Percentiles rank a stretch among this genome's conserved stretches.
phyloP scores from a whole-genome alignment of 2,329 filamentous ascomycete species.

The Microcera coccophila region DNA sequence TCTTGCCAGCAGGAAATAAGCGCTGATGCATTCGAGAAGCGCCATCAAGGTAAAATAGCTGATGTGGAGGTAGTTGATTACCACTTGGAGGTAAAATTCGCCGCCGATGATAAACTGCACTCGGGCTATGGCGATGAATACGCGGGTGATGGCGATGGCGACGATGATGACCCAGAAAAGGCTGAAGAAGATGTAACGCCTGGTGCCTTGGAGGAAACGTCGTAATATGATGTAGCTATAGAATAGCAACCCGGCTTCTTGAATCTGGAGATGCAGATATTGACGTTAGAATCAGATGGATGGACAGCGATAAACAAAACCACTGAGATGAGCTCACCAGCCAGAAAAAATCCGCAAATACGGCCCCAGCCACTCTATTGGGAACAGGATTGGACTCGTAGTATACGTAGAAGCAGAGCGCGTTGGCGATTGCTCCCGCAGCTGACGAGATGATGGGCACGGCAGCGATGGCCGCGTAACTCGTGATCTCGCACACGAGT shows the following conservation, averaged over 20 bases:
- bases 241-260: constrained; percentile 43
- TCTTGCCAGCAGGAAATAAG: constrained; percentile 37
- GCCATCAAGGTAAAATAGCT: constrained; percentile 41
- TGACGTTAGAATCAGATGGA: too few species aligned
- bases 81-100: constrained; percentile 21
- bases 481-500: constrained; percentile 38
- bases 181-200: constrained; percentile 42
- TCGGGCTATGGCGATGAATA: constrained; percentile 34
- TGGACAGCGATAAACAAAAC: accelerated
- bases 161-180: constrained; percentile 57
- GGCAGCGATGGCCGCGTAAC: constrained; percentile 34
- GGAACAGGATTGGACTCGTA: constrained; percentile 27
- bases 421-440: constrained; percentile 40
- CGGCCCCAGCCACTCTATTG: too few species aligned
- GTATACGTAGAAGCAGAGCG: constrained; percentile 42
- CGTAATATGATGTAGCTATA: constrained; percentile 52
- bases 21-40: constrained; percentile 37
- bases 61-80: constrained; percentile 38
- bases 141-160: constrained; percentile 47
- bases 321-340: too few species aligned
- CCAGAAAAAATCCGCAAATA: constrained; percentile 40
- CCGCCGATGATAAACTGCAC: constrained; percentile 28
- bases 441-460: constrained; percentile 39
- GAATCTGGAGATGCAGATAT: too few species aligned
- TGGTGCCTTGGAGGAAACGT: constrained; percentile 45